Conservation (phyloP, 257 asterid genomes). For the Solanum acaule region DNA sequence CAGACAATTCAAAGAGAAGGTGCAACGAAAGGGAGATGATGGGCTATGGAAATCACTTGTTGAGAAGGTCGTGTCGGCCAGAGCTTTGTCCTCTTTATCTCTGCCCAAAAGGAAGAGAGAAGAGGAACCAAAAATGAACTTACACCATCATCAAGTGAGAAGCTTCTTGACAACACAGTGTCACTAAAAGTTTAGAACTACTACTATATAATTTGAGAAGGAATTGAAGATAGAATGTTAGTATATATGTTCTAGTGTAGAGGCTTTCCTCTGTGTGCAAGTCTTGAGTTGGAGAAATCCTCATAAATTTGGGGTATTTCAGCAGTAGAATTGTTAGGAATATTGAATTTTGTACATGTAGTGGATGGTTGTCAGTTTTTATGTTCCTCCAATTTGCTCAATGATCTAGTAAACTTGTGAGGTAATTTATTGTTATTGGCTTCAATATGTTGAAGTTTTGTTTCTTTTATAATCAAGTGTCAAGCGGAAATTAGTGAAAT, state of each 20-base stretch:
- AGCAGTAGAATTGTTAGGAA: not conserved
- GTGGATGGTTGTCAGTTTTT: not conserved
- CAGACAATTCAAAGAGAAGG: constrained; percentile 74
- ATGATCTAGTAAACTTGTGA: not conserved
- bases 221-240: not conserved
- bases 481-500: not conserved
- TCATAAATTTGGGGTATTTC: not conserved
- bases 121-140: constrained; percentile 25
- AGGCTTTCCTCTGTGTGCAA: not conserved
- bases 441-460: not conserved
- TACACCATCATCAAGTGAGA: constrained; percentile 20
- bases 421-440: not conserved
- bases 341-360: not conserved
- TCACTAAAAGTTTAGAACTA: not conserved
- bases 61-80: constrained; percentile 59
- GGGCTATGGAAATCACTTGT: constrained; percentile 57
- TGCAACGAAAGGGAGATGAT: constrained; percentile 30
- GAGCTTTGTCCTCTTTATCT: constrained; percentile 45
- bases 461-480: not conserved
- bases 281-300: not conserved
- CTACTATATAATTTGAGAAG: not conserved
- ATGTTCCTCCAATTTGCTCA: not conserved
- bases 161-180: constrained; percentile 14
- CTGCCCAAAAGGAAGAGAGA: constrained; percentile 53
- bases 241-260: not conserved